These are phyloP conservation scores for Coniochaeta prunicola DNA, from an alignment of 2,329 filamentous ascomycete genomes.

Conservation along the genomic window DNA sequence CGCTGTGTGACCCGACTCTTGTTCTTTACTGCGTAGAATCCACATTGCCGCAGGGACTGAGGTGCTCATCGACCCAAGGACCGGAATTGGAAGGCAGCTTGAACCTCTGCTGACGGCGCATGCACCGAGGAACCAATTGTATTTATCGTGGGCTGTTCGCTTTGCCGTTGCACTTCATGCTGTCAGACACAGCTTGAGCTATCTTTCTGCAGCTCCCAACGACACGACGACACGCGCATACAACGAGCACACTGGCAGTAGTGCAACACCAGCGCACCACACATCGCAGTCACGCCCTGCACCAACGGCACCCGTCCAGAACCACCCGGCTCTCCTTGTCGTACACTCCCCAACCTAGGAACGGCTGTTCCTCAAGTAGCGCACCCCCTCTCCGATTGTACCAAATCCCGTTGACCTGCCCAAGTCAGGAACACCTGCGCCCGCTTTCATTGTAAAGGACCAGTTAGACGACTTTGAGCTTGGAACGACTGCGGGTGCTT, in stretches of 20 bases:
- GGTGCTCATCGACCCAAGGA: background rate
- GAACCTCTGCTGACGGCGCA: background rate
- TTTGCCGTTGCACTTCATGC: background rate
- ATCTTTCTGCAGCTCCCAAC: background rate
- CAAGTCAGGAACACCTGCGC: background rate
- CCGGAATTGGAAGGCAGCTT: background rate
- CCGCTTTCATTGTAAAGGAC: background rate
- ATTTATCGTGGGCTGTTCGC: background rate
- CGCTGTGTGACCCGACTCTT: background rate
- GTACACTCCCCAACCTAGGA: background rate
- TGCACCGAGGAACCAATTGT: background rate
- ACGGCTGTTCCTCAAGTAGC: background rate
- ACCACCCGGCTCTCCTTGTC: background rate
- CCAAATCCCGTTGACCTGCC: background rate
- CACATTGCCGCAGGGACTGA: background rate
- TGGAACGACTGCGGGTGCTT: background rate
- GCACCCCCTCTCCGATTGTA: background rate
- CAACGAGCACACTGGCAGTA: too few species aligned
- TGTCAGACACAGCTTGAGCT: constrained; percentile 1
- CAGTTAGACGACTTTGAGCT: background rate
- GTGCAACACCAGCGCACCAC: background rate
- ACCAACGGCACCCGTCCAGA: background rate
- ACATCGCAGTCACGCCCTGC: background rate
- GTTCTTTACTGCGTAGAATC: background rate
- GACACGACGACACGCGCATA: background rate